phyloP scores from a whole-genome alignment of 257 asterid genomes.

The Jasminum sambac region DNA sequence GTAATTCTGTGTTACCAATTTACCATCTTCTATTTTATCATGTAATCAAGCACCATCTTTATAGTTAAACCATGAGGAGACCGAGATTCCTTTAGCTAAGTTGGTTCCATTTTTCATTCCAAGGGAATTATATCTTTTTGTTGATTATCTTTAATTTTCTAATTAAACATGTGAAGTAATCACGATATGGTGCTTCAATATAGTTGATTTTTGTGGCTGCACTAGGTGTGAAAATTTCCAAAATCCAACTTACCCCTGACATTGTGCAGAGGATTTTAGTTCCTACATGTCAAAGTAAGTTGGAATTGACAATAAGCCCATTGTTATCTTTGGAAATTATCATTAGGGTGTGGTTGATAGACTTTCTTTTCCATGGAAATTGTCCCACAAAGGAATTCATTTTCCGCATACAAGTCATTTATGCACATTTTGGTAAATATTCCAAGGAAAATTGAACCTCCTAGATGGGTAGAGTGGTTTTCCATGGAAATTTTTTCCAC shows the following conservation, averaged over 20 bases:
- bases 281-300: neutral
- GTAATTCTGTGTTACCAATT: neutral
- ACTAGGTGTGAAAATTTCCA: neutral
- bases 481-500: too few species aligned
- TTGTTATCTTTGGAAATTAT: neutral
- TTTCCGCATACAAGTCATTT: too few species aligned
- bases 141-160: neutral
- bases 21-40: neutral
- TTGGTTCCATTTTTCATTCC: neutral
- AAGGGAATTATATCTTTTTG: neutral
- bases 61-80: neutral
- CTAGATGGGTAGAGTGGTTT: too few species aligned
- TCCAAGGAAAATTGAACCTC: too few species aligned
- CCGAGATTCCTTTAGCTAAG: neutral
- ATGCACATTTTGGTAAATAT: too few species aligned
- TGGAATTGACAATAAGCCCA: neutral
- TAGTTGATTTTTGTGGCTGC: neutral
- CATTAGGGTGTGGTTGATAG: too few species aligned
- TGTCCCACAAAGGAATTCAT: too few species aligned
- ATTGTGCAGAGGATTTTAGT: neutral
- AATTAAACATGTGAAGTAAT: neutral
- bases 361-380: too few species aligned
- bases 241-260: neutral
- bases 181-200: neutral
- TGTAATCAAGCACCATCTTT: neutral